Base-by-base conservation (phyloP, 2,329 filamentous ascomycete species). In the Botrytis fragariae region DNA sequence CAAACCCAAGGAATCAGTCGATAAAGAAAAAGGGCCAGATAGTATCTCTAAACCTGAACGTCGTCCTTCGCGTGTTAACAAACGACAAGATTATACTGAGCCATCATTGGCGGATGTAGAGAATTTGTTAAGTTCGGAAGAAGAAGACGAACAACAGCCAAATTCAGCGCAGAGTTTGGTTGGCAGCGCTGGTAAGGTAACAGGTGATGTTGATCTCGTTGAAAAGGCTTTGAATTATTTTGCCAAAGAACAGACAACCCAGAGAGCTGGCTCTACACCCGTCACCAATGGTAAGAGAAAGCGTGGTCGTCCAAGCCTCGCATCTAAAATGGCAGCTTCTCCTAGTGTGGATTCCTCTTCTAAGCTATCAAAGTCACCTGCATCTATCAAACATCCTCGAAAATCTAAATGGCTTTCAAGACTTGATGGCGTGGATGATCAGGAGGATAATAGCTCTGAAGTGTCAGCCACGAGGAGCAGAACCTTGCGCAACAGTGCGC, bases 331-430 rank as follows among this genome's bases (percentile, higher is more conserved):
- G 32, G 64, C 45, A 14, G 44, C 64, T 29, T 67, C 64, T 54
- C 32, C 22, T 18, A 72, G 42, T 54, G 12, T 42, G 12, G 22
- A n/a, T 35, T n/a, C 44, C 5, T 44, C 71, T 10, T 45, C 65
- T 51, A 48, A n/a, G n/a, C 32, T 22, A 39, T 68, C 22, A 22
- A 69, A 20, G 61, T 71, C n/a, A 32, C 67, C 74, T 32, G 76
- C 75, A 57, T 72, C 74, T 18, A 75, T 72, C 42, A 77, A 77
- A 69, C 72, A 76, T 64, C 74, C 74, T 35, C 76, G 77, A 39
- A 78, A 77, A 51, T 79, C 78, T 20, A 75, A 73, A 59, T 80
- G 78, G 78, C 76, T 79, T 69, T 74, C 77, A 48, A 75, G 77
- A 20, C 79, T 78, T 45, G 75, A 78, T 68, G 77, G 75, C 6